Conservation (phyloP, 2,329 filamentous ascomycete genomes). For the Neofusicoccum cordaticola region DNA sequence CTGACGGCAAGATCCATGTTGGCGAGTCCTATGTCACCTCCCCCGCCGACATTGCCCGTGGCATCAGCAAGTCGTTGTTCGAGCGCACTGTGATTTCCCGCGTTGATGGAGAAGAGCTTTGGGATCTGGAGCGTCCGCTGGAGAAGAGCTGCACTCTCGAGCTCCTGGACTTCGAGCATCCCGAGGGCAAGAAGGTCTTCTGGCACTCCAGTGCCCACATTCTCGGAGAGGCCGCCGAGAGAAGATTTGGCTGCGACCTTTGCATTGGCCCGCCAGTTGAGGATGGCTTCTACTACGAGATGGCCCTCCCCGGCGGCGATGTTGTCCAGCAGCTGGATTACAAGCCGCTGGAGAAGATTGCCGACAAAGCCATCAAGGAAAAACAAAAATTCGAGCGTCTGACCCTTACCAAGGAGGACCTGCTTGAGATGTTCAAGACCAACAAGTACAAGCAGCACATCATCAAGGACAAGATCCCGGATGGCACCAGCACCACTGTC, state of each 20-base stretch:
- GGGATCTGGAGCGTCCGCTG: conserved; percentile 88
- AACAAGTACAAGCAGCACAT: conserved; percentile 99
- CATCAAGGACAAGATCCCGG: conserved; percentile 86
- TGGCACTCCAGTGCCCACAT: conserved; percentile 97
- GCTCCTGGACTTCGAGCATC: conserved; percentile 76
- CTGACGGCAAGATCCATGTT: conserved; percentile 66
- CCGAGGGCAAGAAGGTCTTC: conserved; percentile 85
- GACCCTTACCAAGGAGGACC: conserved; percentile 82
- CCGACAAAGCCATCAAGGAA: conserved; percentile 85
- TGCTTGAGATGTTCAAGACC: conserved; percentile 94
- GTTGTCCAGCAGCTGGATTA: conserved; percentile 74
- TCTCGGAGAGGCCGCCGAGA: conserved; percentile 90
- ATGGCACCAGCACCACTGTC: conserved; percentile 88
- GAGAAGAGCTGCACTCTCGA: conserved; percentile 85
- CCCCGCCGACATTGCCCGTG: conserved; percentile 72
- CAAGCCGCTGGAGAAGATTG: conserved; percentile 78
- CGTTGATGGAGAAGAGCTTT: conserved; percentile 74
- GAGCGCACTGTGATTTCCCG: conserved; percentile 84
- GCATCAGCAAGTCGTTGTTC: conserved; percentile 79
- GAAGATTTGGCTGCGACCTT: conserved; percentile 83
- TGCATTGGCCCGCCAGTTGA: conserved; percentile 92
- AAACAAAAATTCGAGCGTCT: conserved; percentile 93
- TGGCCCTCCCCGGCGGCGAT: conserved; percentile 73
- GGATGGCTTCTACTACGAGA: conserved; percentile 96
- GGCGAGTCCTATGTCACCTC: conserved; percentile 92